A percentile compares a stretch with the other conserved stretches of the same genome.
These are phyloP conservation scores for Curvularia sp. DNA, from an alignment of 2,329 filamentous ascomycete species.

Conservation along the genomic window DNA sequence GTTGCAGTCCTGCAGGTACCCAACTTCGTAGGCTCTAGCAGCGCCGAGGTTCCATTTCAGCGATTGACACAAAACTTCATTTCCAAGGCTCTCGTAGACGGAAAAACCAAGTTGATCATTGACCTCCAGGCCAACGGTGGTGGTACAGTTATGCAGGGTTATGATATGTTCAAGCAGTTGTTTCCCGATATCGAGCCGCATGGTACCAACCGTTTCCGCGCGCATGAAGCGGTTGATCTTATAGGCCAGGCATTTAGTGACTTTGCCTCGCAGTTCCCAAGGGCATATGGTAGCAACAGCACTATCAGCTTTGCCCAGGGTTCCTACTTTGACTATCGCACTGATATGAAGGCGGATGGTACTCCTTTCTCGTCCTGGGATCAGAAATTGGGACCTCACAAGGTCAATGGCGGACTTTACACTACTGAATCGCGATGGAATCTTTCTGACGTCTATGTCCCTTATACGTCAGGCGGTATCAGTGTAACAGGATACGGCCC, in stretches of 20 bases:
- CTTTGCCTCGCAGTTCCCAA: constrained; percentile 42
- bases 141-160: constrained; percentile 65
- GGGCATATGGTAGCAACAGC: constrained; percentile 41
- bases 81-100: constrained; percentile 54
- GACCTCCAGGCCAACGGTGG: constrained; percentile 67
- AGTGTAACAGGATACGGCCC: constrained; percentile 47
- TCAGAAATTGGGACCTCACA: constrained; percentile 52
- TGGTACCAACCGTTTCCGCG: constrained; percentile 61
- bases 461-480: constrained; percentile 45
- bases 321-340: constrained; percentile 57
- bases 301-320: constrained; percentile 52
- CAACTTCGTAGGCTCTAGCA: constrained; percentile 48
- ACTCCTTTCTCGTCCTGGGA: constrained; percentile 58
- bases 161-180: constrained; percentile 67
- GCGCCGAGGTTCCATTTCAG: constrained; percentile 47
- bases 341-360: constrained; percentile 58
- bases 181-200: constrained; percentile 61
- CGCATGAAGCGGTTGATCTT: constrained; percentile 55
- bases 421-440: constrained; percentile 47
- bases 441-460: constrained; percentile 43
- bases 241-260: constrained; percentile 54
- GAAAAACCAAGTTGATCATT: constrained; percentile 67
- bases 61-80: constrained; percentile 53
- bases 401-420: constrained; percentile 52
- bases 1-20: constrained; percentile 55